phyloP scores from a whole-genome alignment of 2,329 filamentous ascomycete genomes.

The Colletotrichum ledebouriae region DNA sequence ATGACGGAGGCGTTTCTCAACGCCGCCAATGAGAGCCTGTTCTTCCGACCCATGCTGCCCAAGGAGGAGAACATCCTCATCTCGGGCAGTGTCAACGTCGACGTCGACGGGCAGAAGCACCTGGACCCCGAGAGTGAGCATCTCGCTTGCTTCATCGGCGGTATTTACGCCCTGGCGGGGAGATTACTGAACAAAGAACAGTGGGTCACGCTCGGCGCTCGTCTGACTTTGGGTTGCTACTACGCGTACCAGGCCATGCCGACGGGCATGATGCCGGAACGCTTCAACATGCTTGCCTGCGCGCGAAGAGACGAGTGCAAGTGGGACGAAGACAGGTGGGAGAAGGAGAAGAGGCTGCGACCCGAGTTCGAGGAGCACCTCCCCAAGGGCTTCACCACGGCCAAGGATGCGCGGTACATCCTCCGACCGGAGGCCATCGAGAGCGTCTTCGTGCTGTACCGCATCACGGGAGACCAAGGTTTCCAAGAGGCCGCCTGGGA shows the following conservation, averaged over 20 bases:
- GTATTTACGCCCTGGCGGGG: slow-evolving; percentile 63
- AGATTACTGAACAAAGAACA: slow-evolving; percentile 56
- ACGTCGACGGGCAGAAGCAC: slow-evolving; percentile 31
- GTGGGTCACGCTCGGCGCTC: slow-evolving; percentile 58
- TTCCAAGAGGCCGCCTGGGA: slow-evolving; percentile 66
- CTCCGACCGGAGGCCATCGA: slow-evolving; percentile 66
- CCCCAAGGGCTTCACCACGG: slow-evolving; percentile 73
- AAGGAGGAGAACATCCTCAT: slow-evolving; percentile 69
- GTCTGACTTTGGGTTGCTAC: slow-evolving; percentile 64
- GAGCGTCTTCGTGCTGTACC: slow-evolving; percentile 67
- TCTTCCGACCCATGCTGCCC: slow-evolving; percentile 70
- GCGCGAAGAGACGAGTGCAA: slow-evolving; percentile 57
- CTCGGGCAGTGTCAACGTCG: slow-evolving; percentile 55
- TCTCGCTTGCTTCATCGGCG: slow-evolving; percentile 65
- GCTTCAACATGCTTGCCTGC: slow-evolving; percentile 59
- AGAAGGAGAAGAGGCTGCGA: slow-evolving; percentile 46
- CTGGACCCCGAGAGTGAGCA: slow-evolving; percentile 58
- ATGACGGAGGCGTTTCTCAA: slow-evolving; percentile 70
- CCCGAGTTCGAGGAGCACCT: slow-evolving; percentile 47
- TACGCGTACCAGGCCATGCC: slow-evolving; percentile 63
- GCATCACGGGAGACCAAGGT: slow-evolving; percentile 61
- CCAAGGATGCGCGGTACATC: slow-evolving; percentile 63
- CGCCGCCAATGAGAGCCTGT: slow-evolving; percentile 66
- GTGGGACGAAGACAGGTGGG: slow-evolving; percentile 52
- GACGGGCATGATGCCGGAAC: slow-evolving; percentile 67